Evolutionary conservation across 495 filamentous ascomycete species (phyloP), one percentile per base, ranked within the genome.

Genomic region (Podospora fimiseda): DNA sequence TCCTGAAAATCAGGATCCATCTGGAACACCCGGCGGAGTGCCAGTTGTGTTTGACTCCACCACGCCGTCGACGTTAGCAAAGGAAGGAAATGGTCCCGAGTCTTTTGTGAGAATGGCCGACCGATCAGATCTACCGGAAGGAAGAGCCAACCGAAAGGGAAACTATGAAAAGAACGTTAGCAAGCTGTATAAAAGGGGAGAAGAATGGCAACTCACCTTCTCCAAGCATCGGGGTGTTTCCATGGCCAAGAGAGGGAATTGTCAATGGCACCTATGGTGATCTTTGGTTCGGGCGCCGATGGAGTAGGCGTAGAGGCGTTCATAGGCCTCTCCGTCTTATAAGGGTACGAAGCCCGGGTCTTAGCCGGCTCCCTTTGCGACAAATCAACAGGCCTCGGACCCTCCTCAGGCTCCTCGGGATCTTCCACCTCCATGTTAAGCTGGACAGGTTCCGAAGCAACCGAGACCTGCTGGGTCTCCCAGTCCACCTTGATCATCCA

Each of bases 401-500:
- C 75, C 16, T 76, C 65, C 15, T 81, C 74, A 8, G 76, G 71
- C 23, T 80, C 75, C 18, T 78, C 73, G 40, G 76, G 71, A 18
- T 67, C 60, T 39, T 64, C 54, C 13, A 75, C 72, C 9, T 71
- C 64, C 65, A 72, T 72, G 48, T 86, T 83, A 52, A 84, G 69
- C 43, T 84, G 84, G 1, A 87, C 82, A 19, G 89, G 89, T 16
- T 96, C 89, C 1, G 88, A 87, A 36, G 86, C 83, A 43, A 98
- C 89, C 9, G 86, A 88, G 11, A 90, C 92, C 62, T 87, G 77
- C 60, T 93, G 80, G 19, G 78, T 84, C 43, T 87, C 77, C 80
- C 81, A 88, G 64, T 97, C 90, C 20, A 99, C 88, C 62, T 87
- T 92, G 59, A 99, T 89, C 93, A 99, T 99, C 93, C 93, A 99